A percentile compares a stretch with the other conserved stretches of the same genome.
Evolutionary conservation across 2,329 filamentous ascomycete genomes (phyloP).

Genomic region (Metarhizium anisopliae): DNA sequence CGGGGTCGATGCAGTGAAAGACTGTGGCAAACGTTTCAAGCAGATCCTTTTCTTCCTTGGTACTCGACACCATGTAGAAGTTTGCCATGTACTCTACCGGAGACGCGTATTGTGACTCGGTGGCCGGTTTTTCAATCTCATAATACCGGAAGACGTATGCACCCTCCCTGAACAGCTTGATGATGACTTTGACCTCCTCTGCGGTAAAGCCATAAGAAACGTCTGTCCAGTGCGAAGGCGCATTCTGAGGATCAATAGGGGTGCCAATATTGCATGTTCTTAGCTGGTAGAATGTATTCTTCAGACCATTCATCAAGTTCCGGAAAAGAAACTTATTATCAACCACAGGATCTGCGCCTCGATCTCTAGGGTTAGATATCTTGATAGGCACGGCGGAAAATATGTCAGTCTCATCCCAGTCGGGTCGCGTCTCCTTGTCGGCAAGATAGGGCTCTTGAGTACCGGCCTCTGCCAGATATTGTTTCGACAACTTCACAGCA

Average conservation of each 20-base stretch:
- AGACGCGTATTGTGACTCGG: constrained; percentile 66
- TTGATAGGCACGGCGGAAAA: constrained; percentile 96
- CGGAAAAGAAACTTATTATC: constrained; percentile 99
- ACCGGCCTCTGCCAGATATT: constrained; percentile 57
- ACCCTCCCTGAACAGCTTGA: constrained; percentile 94
- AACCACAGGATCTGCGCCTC: constrained; percentile 79
- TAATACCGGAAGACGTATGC: constrained; percentile 97
- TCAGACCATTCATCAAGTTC: constrained; percentile 89
- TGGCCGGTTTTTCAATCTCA: constrained; percentile 69
- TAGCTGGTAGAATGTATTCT: constrained; percentile 93
- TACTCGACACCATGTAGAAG: constrained; percentile 88
- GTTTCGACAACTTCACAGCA: constrained; percentile 82
- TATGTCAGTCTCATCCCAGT: constrained; percentile 98
- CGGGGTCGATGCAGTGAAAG: constrained; percentile 96
- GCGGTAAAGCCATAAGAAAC: constrained; percentile 94
- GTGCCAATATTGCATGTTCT: constrained; percentile 75
- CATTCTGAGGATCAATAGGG: constrained; percentile 65
- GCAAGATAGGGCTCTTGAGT: constrained; percentile 72
- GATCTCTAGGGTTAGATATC: constrained; percentile 81
- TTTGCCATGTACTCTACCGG: constrained; percentile 90
- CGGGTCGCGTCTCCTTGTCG: constrained; percentile 69
- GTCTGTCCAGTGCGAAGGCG: constrained; percentile 86
- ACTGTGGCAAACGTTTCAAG: constrained; percentile 97
- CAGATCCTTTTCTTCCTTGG: constrained; percentile 93
- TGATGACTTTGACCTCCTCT: constrained; percentile 92